phyloP scores from a whole-genome alignment of 129 eudicot species.

The Mikania micrantha region DNA sequence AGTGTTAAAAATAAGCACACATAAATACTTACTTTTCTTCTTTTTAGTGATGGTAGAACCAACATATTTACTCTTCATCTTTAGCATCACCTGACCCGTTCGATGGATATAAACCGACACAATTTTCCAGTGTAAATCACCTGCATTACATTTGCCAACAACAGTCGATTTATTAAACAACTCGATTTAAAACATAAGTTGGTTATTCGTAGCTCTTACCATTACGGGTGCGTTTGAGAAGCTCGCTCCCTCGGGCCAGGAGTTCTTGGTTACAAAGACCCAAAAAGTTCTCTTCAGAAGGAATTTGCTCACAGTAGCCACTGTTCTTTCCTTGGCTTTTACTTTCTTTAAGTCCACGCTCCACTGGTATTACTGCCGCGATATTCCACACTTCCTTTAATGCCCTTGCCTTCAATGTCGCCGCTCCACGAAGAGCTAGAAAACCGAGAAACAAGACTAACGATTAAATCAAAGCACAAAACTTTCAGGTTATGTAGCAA shows the following conservation, averaged over 20 bases:
- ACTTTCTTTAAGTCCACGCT: constrained; percentile 53
- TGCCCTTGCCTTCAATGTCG: constrained; percentile 90
- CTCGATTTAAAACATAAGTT: neutral
- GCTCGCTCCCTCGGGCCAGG: constrained; percentile 85
- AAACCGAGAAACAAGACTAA: neutral
- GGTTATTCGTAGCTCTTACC: constrained; percentile 43
- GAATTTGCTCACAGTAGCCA: constrained; percentile 36
- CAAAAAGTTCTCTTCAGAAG: constrained; percentile 68
- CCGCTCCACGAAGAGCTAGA: constrained; percentile 89
- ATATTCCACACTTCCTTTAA: constrained; percentile 91
- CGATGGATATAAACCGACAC: constrained; percentile 88
- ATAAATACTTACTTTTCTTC: constrained; percentile 63
- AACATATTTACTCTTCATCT: constrained; percentile 96
- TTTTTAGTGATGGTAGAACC: constrained; percentile 84
- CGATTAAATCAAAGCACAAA: neutral
- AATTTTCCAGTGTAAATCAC: constrained; percentile 94
- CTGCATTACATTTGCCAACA: constrained; percentile 30
- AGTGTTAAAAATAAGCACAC: too few relatives aligned
- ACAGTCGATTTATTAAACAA: neutral
- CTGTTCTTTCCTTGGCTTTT: constrained; percentile 33
- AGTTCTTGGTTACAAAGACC: constrained; percentile 83
- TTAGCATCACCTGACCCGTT: constrained; percentile 84
- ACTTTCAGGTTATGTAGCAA: neutral
- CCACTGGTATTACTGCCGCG: constrained; percentile 83
- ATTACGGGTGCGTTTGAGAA: constrained; percentile 88